These are phyloP conservation scores for Triticum turgidum DNA, from an alignment of 176 grass and related monocot genomes.

Conservation along the genomic window DNA sequence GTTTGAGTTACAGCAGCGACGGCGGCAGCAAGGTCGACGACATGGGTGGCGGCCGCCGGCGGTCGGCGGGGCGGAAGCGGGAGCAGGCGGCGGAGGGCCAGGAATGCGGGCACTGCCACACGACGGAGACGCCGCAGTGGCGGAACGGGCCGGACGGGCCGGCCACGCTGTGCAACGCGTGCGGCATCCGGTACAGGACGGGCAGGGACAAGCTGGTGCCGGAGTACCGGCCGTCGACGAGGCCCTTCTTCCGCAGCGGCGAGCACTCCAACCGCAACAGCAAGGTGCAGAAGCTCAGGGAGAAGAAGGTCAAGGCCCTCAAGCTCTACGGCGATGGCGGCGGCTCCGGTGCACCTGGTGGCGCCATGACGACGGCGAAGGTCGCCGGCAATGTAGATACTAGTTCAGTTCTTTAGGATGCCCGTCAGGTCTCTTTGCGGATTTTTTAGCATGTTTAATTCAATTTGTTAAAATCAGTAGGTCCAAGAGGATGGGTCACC, in stretches of 20 bases:
- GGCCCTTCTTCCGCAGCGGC: conserved; percentile 33
- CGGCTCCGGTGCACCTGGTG: background rate
- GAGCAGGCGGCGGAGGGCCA: background rate
- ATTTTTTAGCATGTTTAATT: background rate
- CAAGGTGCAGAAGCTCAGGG: conserved; percentile 37
- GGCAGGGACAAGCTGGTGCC: conserved; percentile 23
- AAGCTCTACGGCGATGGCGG: background rate
- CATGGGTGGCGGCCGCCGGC: background rate
- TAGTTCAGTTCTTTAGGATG: background rate
- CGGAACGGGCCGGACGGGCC: conserved; percentile 44
- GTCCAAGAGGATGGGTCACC: background rate
- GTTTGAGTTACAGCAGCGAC: too few relatives aligned
- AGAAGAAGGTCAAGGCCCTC: background rate
- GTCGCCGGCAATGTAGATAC: background rate
- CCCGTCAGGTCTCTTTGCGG: background rate
- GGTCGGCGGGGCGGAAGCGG: background rate
- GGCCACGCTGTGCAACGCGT: conserved; percentile 62
- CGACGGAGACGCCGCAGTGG: conserved; percentile 56
- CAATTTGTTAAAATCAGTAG: background rate
- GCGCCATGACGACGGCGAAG: background rate
- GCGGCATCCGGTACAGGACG: conserved; percentile 41
- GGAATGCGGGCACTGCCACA: conserved; percentile 38
- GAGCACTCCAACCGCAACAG: conserved; percentile 53
- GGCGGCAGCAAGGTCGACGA: too few relatives aligned
- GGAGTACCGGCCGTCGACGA: conserved; percentile 51